Conservation (phyloP, 768 basidiomycete species). For the Psilocybe cubensis region DNA sequence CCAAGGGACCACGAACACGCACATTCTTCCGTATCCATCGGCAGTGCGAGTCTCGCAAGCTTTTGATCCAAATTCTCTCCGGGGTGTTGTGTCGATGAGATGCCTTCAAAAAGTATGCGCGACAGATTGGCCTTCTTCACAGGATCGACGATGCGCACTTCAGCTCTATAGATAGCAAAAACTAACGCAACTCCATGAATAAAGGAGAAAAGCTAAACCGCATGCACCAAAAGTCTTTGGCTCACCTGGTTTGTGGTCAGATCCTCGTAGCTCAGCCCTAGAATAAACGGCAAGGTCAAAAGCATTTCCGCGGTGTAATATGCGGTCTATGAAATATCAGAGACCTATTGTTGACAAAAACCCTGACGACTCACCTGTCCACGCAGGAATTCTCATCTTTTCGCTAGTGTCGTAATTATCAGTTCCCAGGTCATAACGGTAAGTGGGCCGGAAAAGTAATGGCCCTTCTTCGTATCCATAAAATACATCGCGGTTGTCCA, state of each 20-base stretch:
- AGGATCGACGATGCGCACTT: slow-evolving; percentile 79
- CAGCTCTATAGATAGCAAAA: slow-evolving; percentile 79
- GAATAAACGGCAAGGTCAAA: slow-evolving; percentile 82
- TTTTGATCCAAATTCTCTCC: slow-evolving; percentile 77
- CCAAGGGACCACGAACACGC: slow-evolving; percentile 25
- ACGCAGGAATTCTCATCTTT: slow-evolving; percentile 95
- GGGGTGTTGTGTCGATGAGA: slow-evolving; percentile 56
- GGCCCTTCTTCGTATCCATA: slow-evolving; percentile 87
- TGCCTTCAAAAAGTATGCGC: slow-evolving; percentile 65
- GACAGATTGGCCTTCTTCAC: slow-evolving; percentile 74
- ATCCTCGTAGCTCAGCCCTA: slow-evolving; percentile 84
- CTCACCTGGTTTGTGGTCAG: slow-evolving; percentile 93
- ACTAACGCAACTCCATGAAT: slow-evolving; percentile 49
- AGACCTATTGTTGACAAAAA: neutral
- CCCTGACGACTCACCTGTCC: slow-evolving; percentile 73
- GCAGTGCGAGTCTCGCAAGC: slow-evolving; percentile 59
- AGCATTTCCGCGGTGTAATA: slow-evolving; percentile 76
- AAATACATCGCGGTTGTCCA: slow-evolving; percentile 78
- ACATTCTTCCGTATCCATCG: slow-evolving; percentile 48
- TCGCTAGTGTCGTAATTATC: slow-evolving; percentile 94
- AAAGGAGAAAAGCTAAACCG: neutral
- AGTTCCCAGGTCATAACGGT: slow-evolving; percentile 84
- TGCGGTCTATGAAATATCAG: slow-evolving; percentile 70
- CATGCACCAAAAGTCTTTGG: neutral
- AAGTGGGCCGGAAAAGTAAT: slow-evolving; percentile 91